phyloP scores from a whole-genome alignment of 345 rosid species.

The Eucalyptus melliodora region DNA sequence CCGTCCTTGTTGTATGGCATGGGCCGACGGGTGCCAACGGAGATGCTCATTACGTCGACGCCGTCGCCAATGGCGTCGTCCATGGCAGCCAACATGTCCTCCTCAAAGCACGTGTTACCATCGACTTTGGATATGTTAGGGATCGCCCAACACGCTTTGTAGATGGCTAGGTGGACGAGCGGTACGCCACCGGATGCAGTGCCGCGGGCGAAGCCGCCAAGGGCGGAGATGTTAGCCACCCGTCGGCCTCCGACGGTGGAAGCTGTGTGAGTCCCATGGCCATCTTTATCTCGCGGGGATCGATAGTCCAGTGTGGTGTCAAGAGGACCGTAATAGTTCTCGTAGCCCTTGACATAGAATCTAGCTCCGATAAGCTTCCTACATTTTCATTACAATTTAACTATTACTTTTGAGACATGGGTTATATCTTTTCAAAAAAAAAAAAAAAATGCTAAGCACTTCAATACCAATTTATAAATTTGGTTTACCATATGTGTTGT shows the following conservation, averaged over 20 bases:
- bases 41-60: conserved; percentile 59
- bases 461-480: neutral
- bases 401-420: neutral
- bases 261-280: conserved; percentile 87
- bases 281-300: conserved; percentile 67
- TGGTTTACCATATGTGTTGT: neutral
- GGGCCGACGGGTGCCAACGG: conserved; percentile 23
- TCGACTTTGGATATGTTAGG: conserved; percentile 27
- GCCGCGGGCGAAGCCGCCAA: conserved; percentile 63
- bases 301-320: conserved; percentile 44
- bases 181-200: conserved; percentile 79
- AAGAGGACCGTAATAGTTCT: conserved; percentile 19
- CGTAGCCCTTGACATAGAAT: conserved; percentile 52
- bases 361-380: conserved; percentile 86
- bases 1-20: conserved; percentile 13
- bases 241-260: conserved; percentile 52
- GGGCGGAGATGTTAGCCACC: conserved; percentile 28
- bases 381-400: neutral
- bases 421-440: neutral
- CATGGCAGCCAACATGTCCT: conserved; percentile 71
- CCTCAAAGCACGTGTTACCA: conserved; percentile 41
- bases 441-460: neutral
- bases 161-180: conserved; percentile 54
- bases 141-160: conserved; percentile 78
- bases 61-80: conserved; percentile 85